Evolutionary conservation across 2,329 filamentous ascomycete genomes (phyloP).

Genomic region (Fusarium camptoceras): DNA sequence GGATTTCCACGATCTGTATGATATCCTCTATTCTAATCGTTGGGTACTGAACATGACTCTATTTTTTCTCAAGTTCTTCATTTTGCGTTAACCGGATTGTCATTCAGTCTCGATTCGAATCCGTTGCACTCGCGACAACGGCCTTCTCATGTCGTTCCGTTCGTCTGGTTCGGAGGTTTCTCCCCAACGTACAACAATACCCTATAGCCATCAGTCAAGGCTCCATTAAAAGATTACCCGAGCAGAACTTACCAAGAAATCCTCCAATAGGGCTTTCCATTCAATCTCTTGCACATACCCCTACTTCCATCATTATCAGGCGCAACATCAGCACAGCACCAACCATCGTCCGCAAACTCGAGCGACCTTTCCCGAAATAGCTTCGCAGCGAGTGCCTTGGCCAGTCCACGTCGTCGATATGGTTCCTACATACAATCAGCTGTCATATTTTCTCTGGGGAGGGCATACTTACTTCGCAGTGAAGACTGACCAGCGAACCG

Average conservation of each 20-base stretch:
- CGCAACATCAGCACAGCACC: conserved; percentile 73
- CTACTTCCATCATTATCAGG: conserved; percentile 70
- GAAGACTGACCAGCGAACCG: conserved; percentile 69
- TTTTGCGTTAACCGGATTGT: background rate
- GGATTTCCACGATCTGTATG: background rate
- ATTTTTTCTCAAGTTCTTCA: background rate
- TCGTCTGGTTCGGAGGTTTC: conserved; percentile 4
- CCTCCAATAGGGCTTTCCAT: conserved; percentile 66
- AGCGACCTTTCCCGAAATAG: conserved; percentile 64
- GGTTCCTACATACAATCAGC: conserved; percentile 52
- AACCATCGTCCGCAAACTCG: conserved; percentile 61
- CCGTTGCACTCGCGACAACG: background rate
- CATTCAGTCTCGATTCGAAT: background rate
- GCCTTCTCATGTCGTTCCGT: background rate
- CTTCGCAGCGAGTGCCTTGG: conserved; percentile 69
- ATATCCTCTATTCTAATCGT: background rate
- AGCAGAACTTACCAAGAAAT: conserved; percentile 66
- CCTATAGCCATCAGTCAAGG: conserved; percentile 16
- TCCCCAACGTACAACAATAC: conserved; percentile 38
- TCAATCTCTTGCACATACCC: conserved; percentile 70
- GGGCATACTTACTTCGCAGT: conserved; percentile 62
- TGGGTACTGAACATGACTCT: background rate
- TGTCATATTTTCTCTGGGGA: accelerated
- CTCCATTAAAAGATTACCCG: background rate
- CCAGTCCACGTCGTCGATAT: conserved; percentile 71